Evolutionary conservation across 768 basidiomycete genomes (phyloP).

Genomic region (Leccinellum luteum): DNA sequence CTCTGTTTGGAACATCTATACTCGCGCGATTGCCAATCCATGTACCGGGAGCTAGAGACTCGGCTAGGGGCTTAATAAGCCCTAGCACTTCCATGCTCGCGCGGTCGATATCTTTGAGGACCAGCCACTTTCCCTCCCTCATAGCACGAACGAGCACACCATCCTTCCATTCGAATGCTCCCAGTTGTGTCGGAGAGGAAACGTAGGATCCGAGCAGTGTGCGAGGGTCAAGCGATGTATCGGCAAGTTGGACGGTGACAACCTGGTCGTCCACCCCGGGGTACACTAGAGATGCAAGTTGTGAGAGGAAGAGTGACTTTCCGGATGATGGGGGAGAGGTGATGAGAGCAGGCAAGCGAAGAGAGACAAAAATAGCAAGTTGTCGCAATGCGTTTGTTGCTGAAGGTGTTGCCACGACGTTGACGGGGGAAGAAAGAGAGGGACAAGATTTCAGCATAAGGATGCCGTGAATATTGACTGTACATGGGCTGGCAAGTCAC

Average conservation of each 20-base stretch:
- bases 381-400: slow-evolving; percentile 55
- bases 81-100: slow-evolving; percentile 89
- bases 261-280: slow-evolving; percentile 64
- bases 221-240: slow-evolving; percentile 93
- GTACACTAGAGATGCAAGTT: slow-evolving; percentile 68
- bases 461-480: slow-evolving; percentile 64
- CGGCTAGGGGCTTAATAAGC: slow-evolving; percentile 78
- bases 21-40: slow-evolving; percentile 72
- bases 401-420: slow-evolving; percentile 64
- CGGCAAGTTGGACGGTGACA: slow-evolving; percentile 86
- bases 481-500: slow-evolving; percentile 44
- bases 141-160: slow-evolving; percentile 89
- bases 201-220: slow-evolving; percentile 91
- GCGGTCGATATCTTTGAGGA: slow-evolving; percentile 90
- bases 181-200: slow-evolving; percentile 78
- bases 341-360: slow-evolving; percentile 74
- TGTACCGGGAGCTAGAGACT: slow-evolving; percentile 65
- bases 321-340: slow-evolving; percentile 87
- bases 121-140: slow-evolving; percentile 87
- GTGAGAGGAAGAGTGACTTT: slow-evolving; percentile 74
- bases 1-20: slow-evolving; percentile 72
- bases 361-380: slow-evolving; percentile 62
- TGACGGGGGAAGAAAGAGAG: slow-evolving; percentile 22
- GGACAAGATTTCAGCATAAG: slow-evolving; percentile 53
- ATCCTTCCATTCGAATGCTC: slow-evolving; percentile 95